phyloP scores from a whole-genome alignment of 805 yeast genomes.

The Tetrapisispora namnaoensis region DNA sequence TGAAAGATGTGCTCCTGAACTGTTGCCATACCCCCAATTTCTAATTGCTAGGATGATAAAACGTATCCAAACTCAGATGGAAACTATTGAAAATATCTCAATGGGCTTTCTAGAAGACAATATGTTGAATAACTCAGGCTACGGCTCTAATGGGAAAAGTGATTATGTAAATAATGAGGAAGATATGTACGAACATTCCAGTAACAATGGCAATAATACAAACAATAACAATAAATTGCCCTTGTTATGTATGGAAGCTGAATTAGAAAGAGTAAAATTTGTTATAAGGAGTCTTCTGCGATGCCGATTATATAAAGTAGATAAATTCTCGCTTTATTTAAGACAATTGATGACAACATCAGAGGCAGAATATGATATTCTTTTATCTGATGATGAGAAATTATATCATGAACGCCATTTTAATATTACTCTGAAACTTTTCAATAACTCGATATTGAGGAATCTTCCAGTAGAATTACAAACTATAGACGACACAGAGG shows the following conservation, averaged over 20 bases:
- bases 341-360: constrained; percentile 32
- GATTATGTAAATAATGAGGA: background rate
- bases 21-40: constrained; percentile 61
- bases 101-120: constrained; percentile 62
- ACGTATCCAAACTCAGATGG: constrained; percentile 61
- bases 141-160: background rate
- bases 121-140: background rate
- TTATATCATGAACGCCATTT: constrained; percentile 63
- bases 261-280: constrained; percentile 77
- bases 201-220: constrained; percentile 5
- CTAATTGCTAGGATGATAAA: constrained; percentile 49
- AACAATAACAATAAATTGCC: constrained; percentile 46
- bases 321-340: constrained; percentile 53
- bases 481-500: constrained; percentile 65
- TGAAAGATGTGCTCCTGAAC: constrained; percentile 80
- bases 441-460: constrained; percentile 55
- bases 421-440: constrained; percentile 51
- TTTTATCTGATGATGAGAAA: constrained; percentile 50
- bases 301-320: constrained; percentile 66
- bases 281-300: constrained; percentile 73
- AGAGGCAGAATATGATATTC: constrained; percentile 12
- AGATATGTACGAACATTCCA: background rate
- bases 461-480: constrained; percentile 61
- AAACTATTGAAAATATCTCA: constrained; percentile 65
- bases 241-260: constrained; percentile 80